Base-by-base conservation (phyloP, 192 early-diverging fungal species). In the Diversispora epigaea region DNA sequence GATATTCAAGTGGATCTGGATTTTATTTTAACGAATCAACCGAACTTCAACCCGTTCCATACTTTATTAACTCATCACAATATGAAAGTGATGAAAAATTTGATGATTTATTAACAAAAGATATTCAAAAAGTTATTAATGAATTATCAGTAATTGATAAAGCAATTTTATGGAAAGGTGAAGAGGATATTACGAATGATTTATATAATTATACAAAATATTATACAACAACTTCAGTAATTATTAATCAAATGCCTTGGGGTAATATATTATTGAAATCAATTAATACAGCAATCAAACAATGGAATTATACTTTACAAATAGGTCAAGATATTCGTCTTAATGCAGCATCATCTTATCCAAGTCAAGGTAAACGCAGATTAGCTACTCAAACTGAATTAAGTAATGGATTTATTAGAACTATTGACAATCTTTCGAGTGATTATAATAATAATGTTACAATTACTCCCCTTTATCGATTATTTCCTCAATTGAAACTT, bases 391-490 rank as follows among this genome's bases (percentile, higher is more conserved):
- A 85, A 60, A 79, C 75, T 40, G 57, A 77, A 21, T 77, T 83
- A 60, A 68, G 68, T 64, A 77, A 75, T 47, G 82, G 76, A 68
- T 80, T 56, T 55, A 77, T 83, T 66, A 79, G 77, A 77, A 58
- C 74, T 19, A 19, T 44, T 46, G 39, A 49, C 61, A 14, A 4
- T 3, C 41, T 22, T 5, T 45, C 15, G 45, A 14, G 32, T 41
- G 62, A 17, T 63, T 25, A 15, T 41, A 3, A 8, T 4, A 77
- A 68, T 62, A 25, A 81, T 11, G 76, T 77, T 43, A 78, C 61
- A 55, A 93, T 93, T 22, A 86, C 89, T 9, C 91, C 91, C 77
- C 86, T 87, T 6, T 77, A 86, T 64, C 81, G 91, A 9, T 82
- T 82, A 56, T 81, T 93, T 78, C 91, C 91, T 19, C 73, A 77